Evolutionary conservation across 352 stramenopile genomes (phyloP), one percentile per base, ranked within the genome.

Genomic region (Phytophthora cajani): DNA sequence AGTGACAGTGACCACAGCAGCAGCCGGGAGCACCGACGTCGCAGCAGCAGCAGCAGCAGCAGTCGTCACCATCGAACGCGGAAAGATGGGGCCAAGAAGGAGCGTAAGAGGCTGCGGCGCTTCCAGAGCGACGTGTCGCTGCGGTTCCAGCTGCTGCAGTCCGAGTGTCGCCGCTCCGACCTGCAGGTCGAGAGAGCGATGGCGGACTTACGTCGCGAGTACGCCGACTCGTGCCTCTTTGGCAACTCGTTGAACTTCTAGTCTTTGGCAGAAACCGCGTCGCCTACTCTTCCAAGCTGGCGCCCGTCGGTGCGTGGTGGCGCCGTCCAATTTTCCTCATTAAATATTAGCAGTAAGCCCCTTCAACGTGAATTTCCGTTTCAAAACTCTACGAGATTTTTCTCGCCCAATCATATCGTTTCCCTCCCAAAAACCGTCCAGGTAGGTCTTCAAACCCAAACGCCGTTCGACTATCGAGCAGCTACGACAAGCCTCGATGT

Each of bases 151-250:
- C 65, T 94, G 19, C 63, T 91, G 46, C 62, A 90, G 61, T 89
- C 85, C 8, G 81, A 93, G 69, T 81, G 78, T 73, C 63, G 72
- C 54, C 73, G 79, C 53, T 79, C 71, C 36, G 71, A 91, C 47
- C 76, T 94, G 71, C 47, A 88, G 30, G 65, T 88, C 57, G 80
- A 91, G 50, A 74, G 81, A 57, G 53, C 86, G 10, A 62, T 90
- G 47, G 66, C 62, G 11, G 75, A 92, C 30, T 63, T 94, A 33
- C 79, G 79, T 10, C 82, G 81, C 60, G 80, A 92, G 71, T 92
- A 92, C 72, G 68, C 75, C 23, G 80, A 91, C 62, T 80, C 80
- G 36, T 90, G 81, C 72, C 82, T 94, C 17, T 91, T 92, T 67
- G 64, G 76, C 63, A 78, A 70, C 50, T 64, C 76, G 42, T 64